phyloP scores from a whole-genome alignment of 1,284 basidiomycete species.

The Malassezia cuniculi region DNA sequence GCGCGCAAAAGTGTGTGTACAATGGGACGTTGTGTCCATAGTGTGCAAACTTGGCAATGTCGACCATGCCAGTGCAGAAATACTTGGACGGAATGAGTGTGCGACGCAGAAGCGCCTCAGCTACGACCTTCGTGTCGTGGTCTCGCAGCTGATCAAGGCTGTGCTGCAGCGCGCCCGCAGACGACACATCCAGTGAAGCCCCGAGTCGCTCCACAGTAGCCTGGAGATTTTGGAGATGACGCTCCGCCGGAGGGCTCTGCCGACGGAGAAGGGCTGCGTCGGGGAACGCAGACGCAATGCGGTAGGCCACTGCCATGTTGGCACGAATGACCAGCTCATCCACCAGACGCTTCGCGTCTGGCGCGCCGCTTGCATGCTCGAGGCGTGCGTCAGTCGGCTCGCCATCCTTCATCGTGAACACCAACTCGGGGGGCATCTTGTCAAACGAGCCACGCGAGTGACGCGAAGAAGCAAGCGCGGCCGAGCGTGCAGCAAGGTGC shows the following conservation, averaged over 20 bases:
- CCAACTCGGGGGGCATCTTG: too few relatives aligned
- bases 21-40: constrained; percentile 80
- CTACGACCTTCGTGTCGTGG: constrained; percentile 54
- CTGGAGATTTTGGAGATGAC: constrained; percentile 44
- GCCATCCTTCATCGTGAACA: too few relatives aligned
- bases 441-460: too few relatives aligned
- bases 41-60: constrained; percentile 94
- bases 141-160: constrained; percentile 60
- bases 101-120: constrained; percentile 72
- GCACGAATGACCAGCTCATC: constrained; percentile 95
- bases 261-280: constrained; percentile 88
- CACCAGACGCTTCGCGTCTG: too few relatives aligned
- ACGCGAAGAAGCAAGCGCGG: too few relatives aligned
- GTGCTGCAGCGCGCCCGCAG: constrained; percentile 67
- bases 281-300: constrained; percentile 80
- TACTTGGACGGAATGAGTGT: constrained; percentile 86
- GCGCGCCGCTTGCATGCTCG: constrained; percentile 53
- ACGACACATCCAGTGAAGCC: constrained; percentile 64
- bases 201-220: constrained; percentile 58
- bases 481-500: too few relatives aligned
- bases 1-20: constrained; percentile 83
- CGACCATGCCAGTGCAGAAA: constrained; percentile 97
- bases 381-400: constrained; percentile 66
- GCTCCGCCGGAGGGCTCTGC: constrained; percentile 81
- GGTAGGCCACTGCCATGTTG: constrained; percentile 78